Base-by-base conservation (phyloP, 2,329 filamentous ascomycete species). In the Microdochium trichocladiopsis region DNA sequence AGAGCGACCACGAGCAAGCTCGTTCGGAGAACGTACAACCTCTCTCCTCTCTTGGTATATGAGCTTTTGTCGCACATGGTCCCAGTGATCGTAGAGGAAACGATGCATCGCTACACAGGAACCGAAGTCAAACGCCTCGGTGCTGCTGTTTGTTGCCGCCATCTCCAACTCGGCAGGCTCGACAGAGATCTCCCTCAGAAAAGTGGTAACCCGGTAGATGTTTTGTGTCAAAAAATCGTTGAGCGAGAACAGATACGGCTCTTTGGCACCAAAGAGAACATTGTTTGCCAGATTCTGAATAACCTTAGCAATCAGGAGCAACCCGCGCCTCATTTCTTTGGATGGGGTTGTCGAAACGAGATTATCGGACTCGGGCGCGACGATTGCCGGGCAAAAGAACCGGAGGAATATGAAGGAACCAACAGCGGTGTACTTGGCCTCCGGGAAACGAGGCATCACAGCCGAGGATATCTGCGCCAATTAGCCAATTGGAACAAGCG, bases 241-340 rank as follows among this genome's bases (percentile, higher is more conserved):
- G 22, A 88, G 68, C 1, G 84, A 82, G 55, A 82, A 85, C 85
- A 88, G 88, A 61, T 86, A 88, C 3, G 83, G 81, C 61, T 88
- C 84, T 64, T 88, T 88, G 31, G 83, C 82, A 3, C 85, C 84
- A 58, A 88, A 88, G 1, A 87, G 71, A 25, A 87, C 84, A 53
- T 88, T 88, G 60, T 88, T 88, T 33, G 84, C 85, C 33, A 88
- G 71, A 60, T 87, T 87, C 59, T 88, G 85, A 22, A 88, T 79
- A 53, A 88, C 80, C 62, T 88, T 88, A 49, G 85, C 84, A 57
- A 88, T 87, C 28, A 88, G 73, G 25, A 88, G 72, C 5, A 88
- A 72, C 3, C 84, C 84, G 51, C 84, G 77, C 18, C 85, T 76
- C 80, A 87, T 85, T 59, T 86, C 83, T 63, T 86, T 87, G 1